Conservation (phyloP, 1,284 basidiomycete genomes). For the Taiwanofungus camphoratus region DNA sequence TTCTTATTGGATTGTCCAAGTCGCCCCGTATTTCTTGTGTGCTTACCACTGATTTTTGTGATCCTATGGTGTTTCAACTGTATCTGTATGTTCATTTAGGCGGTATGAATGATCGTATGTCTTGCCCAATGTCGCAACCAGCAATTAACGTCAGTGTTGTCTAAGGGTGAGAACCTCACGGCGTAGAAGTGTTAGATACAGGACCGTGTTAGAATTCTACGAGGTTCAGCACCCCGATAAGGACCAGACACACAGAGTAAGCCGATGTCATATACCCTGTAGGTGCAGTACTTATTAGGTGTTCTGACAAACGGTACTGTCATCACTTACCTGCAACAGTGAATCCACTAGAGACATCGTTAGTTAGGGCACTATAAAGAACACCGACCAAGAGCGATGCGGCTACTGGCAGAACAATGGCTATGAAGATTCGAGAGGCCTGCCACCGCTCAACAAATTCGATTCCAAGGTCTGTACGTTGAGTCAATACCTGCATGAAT, state of each 20-base stretch:
- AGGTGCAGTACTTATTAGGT: neutral
- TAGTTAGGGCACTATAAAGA: slow-evolving; percentile 7
- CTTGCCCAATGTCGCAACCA: neutral
- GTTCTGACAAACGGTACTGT: neutral
- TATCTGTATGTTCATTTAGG: neutral
- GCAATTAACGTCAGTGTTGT: neutral
- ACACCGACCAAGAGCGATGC: slow-evolving; percentile 13
- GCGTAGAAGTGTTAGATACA: neutral
- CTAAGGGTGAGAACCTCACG: neutral
- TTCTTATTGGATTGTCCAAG: neutral
- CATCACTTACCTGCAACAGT: slow-evolving; percentile 14
- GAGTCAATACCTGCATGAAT: slow-evolving; percentile 15
- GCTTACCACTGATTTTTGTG: neutral
- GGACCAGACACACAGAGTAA: slow-evolving; percentile 14
- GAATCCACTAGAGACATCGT: slow-evolving; percentile 15
- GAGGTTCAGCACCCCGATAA: slow-evolving; percentile 13
- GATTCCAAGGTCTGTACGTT: slow-evolving; percentile 13
- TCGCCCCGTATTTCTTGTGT: neutral
- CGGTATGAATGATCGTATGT: neutral
- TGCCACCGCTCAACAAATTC: slow-evolving; percentile 22
- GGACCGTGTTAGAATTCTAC: slow-evolving; percentile 8
- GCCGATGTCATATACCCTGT: slow-evolving; percentile 16
- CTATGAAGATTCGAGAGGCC: slow-evolving; percentile 8
- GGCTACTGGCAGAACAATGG: slow-evolving; percentile 10
- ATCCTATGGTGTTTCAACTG: neutral